A percentile compares a stretch with the other conserved stretches of the same genome.
Evolutionary conservation across 345 rosid species (phyloP).

Genomic region (Salix udensis): DNA sequence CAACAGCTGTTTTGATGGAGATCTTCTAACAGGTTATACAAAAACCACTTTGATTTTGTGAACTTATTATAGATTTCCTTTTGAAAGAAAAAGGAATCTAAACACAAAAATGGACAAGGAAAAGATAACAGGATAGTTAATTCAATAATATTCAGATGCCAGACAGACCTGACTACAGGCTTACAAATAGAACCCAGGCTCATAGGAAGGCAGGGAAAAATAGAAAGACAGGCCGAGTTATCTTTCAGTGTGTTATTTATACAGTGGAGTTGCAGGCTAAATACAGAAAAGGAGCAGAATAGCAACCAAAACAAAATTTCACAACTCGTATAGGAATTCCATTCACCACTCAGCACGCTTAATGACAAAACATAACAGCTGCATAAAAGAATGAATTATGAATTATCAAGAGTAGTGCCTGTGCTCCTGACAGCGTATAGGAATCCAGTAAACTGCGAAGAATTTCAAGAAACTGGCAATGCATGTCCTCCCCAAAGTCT

Average conservation of each 20-base stretch:
- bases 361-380: conserved; percentile 5
- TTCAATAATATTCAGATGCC: neutral
- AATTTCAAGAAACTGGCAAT: conserved; percentile 97
- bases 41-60: neutral
- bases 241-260: neutral
- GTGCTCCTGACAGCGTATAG: conserved; percentile 65
- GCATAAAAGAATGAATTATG: neutral
- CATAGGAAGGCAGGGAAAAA: neutral
- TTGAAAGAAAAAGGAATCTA: neutral
- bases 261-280: neutral
- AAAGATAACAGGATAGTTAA: neutral
- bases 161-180: neutral
- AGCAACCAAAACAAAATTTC: neutral
- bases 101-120: neutral
- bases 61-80: neutral
- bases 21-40: neutral
- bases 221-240: neutral
- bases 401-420: conserved; percentile 39
- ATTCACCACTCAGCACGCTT: neutral
- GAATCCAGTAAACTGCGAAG: conserved; percentile 94
- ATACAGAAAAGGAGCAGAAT: neutral
- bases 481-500: conserved; percentile 92
- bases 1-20: neutral
- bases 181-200: neutral
- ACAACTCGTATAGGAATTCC: neutral